Evolutionary conservation across 495 filamentous ascomycete species (phyloP), one percentile per base, ranked within the genome.

Genomic region (Bathelium albidoporum): DNA sequence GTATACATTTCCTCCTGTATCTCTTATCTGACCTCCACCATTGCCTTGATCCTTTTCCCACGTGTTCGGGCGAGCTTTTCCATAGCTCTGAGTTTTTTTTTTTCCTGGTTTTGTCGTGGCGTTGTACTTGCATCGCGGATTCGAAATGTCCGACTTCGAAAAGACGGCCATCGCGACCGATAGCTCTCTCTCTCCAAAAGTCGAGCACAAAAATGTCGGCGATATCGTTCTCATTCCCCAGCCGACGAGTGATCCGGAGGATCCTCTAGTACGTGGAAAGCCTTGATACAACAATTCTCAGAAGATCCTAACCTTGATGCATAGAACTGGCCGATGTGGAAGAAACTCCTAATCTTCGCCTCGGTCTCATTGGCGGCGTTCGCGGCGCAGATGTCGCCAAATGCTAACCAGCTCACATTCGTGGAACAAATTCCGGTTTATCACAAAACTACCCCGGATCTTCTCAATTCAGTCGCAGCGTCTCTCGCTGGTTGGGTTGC

Each of bases 401-500:
- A 20, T 10, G 59, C 59, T 9, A 55, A 55, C 59, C 59, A 61
- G 59, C 32, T 61, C 32, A 55, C 59, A 18, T 61, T 59, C 32
- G n/a, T 28, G 11, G 59, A 60, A 32, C 58, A 60, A 60, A 24
- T 29, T 26, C 58, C 58, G 24, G 31, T 32, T 12, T 60, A 60
- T 32, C 58, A 60, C 58, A 32, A 28, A 10, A 60, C 58, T 60
- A 60, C 31, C 3, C 24, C 58, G 24, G 32, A 60, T 20, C 24
- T 60, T 26, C 58, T 60, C 7, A 60, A 60, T 32, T 60, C 58
- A 18, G 59, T 61, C 22, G 31, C 59, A 16, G 59, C 59, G 7
- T 16, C 59, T 14, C 18, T 61, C 16, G 31, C 59, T 24, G 59
- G 59, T 10, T 55, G 31, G 31, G 59, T 55, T 20, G 36, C 36